These are phyloP conservation scores for Penicillium bialowiezense DNA, from an alignment of 495 filamentous ascomycete genomes.

Conservation along the genomic window DNA sequence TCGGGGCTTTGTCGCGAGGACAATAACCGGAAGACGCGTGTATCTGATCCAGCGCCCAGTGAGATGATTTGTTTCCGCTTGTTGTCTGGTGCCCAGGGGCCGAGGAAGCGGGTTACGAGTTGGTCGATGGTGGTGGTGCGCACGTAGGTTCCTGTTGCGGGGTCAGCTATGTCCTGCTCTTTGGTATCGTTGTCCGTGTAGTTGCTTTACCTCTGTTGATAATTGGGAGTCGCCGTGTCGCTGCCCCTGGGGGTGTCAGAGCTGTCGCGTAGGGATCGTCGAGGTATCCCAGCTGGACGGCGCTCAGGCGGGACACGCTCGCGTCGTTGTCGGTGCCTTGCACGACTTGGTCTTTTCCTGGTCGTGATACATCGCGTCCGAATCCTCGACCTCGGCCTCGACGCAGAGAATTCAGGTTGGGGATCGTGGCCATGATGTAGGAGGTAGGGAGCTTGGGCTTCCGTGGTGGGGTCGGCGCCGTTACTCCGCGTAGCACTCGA, in stretches of 20 bases:
- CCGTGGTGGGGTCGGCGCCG: constrained; percentile 10
- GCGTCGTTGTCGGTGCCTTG: constrained; percentile 93
- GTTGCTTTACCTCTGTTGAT: constrained; percentile 76
- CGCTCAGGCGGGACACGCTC: constrained; percentile 80
- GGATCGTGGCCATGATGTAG: constrained; percentile 67
- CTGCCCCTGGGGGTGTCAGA: constrained; percentile 53
- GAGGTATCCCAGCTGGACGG: constrained; percentile 83
- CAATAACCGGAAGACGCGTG: constrained; percentile 67
- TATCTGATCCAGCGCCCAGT: constrained; percentile 91
- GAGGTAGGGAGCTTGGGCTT: constrained; percentile 21
- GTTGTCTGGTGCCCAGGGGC: constrained; percentile 15
- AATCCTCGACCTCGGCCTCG: constrained; percentile 44
- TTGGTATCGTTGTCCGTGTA: not conserved
- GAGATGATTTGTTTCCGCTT: constrained; percentile 79
- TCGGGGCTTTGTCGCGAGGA: constrained; percentile 39
- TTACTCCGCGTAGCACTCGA: too few relatives aligned
- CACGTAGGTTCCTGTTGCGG: constrained; percentile 79
- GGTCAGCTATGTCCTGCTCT: constrained; percentile 1
- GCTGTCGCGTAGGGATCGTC: constrained; percentile 71
- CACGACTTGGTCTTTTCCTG: constrained; percentile 58
- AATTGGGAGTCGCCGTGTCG: constrained; percentile 68
- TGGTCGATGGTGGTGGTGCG: constrained; percentile 83
- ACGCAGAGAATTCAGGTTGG: constrained; percentile 70
- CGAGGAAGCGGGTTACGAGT: constrained; percentile 71
- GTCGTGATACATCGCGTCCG: constrained; percentile 24